Conservation (phyloP, 805 yeast genomes). For the Ogataea glucozyma region DNA sequence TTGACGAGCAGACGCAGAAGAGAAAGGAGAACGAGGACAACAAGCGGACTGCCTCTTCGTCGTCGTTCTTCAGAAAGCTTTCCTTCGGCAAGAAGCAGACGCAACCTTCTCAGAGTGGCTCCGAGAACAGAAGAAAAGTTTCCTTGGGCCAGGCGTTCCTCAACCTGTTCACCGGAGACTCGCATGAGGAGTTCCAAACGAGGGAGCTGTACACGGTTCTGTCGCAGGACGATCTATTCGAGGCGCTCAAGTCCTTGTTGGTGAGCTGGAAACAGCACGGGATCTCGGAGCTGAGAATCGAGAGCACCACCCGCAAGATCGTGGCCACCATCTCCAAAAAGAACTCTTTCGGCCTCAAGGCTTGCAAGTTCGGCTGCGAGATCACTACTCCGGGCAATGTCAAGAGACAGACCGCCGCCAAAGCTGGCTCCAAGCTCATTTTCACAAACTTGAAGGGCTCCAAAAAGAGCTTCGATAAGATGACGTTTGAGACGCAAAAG, state of each 20-base stretch:
- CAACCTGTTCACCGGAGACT: constrained; percentile 40
- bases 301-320: constrained; percentile 44
- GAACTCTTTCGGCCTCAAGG: constrained; percentile 61
- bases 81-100: constrained; percentile 49
- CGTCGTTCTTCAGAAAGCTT: constrained; percentile 48
- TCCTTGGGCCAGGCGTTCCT: constrained; percentile 37
- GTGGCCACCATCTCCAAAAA: constrained; percentile 64
- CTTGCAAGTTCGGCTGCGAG: constrained; percentile 62
- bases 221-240: constrained; percentile 56
- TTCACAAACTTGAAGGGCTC: constrained; percentile 70
- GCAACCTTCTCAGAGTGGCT: constrained; percentile 3
- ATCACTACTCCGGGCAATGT: constrained; percentile 43
- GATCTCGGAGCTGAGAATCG: constrained; percentile 52
- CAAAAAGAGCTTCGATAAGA: constrained; percentile 55
- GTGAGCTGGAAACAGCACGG: constrained; percentile 74
- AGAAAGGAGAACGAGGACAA: constrained; percentile 17
- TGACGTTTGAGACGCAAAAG: constrained; percentile 62
- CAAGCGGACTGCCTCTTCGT: constrained; percentile 22
- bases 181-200: constrained; percentile 30
- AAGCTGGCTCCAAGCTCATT: constrained; percentile 47
- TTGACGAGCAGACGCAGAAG: constrained; percentile 19
- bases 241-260: constrained; percentile 62
- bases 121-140: constrained; percentile 22
- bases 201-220: constrained; percentile 37
- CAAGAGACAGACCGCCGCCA: constrained; percentile 25